Percentiles rank a stretch among this genome's conserved stretches.
These are phyloP conservation scores for Alternaria consortialis DNA, from an alignment of 2,329 filamentous ascomycete species.

Conservation along the genomic window DNA sequence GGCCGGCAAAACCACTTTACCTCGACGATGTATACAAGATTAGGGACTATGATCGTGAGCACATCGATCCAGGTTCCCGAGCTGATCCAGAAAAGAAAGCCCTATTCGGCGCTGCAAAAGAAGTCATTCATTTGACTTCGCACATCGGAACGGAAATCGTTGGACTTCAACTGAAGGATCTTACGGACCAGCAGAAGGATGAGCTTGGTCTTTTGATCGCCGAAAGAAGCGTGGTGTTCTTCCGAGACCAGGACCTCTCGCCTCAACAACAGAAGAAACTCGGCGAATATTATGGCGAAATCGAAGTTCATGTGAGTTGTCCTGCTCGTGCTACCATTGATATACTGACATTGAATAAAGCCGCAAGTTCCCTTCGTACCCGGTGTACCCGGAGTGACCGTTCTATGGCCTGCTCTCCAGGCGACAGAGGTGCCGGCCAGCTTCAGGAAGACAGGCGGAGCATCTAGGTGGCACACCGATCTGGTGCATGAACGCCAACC, in stretches of 20 bases:
- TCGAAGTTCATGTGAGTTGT: slow-evolving; percentile 72
- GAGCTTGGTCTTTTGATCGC: slow-evolving; percentile 57
- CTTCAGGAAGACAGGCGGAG: slow-evolving; percentile 73
- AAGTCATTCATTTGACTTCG: slow-evolving; percentile 45
- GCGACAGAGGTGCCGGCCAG: slow-evolving; percentile 68
- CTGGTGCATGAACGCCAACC: slow-evolving; percentile 76
- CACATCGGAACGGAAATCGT: slow-evolving; percentile 52
- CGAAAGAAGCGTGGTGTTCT: slow-evolving; percentile 58
- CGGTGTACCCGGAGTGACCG: slow-evolving; percentile 67
- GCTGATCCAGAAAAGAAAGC: slow-evolving; percentile 61
- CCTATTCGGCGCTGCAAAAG: slow-evolving; percentile 54
- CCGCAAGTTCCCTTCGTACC: slow-evolving; percentile 77
- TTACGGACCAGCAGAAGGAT: slow-evolving; percentile 59
- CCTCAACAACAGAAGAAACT: slow-evolving; percentile 45
- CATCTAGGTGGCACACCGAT: slow-evolving; percentile 74
- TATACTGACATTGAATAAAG: slow-evolving; percentile 48
- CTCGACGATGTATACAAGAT: slow-evolving; percentile 75
- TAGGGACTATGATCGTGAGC: slow-evolving; percentile 56
- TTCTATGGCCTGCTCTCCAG: slow-evolving; percentile 75
- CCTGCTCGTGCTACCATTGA: background rate
- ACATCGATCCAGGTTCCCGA: slow-evolving; percentile 55
- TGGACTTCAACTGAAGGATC: slow-evolving; percentile 58
- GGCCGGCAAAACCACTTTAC: slow-evolving; percentile 72
- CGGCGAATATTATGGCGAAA: slow-evolving; percentile 56
- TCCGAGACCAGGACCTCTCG: slow-evolving; percentile 59